A percentile compares a stretch with the other conserved stretches of the same genome.
Conservation (phyloP, 805 yeast genomes). For the Candida koratica region DNA sequence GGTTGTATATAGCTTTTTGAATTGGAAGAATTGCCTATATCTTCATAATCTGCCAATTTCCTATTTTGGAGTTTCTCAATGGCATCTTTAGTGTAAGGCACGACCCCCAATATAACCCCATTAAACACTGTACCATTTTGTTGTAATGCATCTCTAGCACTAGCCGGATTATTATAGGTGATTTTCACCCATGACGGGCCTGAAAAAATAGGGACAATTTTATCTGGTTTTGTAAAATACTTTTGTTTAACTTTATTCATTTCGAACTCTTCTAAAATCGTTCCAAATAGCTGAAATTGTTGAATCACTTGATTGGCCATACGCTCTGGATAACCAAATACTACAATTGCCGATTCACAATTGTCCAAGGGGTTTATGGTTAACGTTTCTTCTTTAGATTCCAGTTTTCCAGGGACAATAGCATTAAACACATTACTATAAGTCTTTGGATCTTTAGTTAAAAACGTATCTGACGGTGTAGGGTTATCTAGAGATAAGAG, state of each 20-base stretch:
- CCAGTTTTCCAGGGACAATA: slow-evolving; percentile 5
- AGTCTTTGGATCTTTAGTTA: slow-evolving; percentile 43
- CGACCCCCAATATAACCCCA: slow-evolving; percentile 62
- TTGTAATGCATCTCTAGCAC: slow-evolving; percentile 79
- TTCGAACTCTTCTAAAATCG: slow-evolving; percentile 70
- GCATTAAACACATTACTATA: slow-evolving; percentile 44
- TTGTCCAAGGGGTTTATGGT: slow-evolving; percentile 23
- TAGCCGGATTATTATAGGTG: slow-evolving; percentile 69
- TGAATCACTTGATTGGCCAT: slow-evolving; percentile 62
- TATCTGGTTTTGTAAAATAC: slow-evolving; percentile 13
- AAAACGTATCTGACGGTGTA: slow-evolving; percentile 34
- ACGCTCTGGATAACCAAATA: slow-evolving; percentile 85
- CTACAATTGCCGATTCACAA: slow-evolving; percentile 65
- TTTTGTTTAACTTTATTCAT: slow-evolving; percentile 17
- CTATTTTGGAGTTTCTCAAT: slow-evolving; percentile 55
- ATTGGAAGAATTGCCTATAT: slow-evolving; percentile 41
- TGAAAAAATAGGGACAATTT: slow-evolving; percentile 61
- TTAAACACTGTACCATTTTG: slow-evolving; percentile 75
- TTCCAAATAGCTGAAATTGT: slow-evolving; percentile 77
- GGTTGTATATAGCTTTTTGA: slow-evolving; percentile 3
- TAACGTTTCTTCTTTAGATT: slow-evolving; percentile 8
- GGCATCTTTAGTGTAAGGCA: slow-evolving; percentile 60
- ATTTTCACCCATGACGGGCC: slow-evolving; percentile 91
- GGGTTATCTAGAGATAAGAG: slow-evolving; percentile 35
- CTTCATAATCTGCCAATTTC: slow-evolving; percentile 41